Evolutionary conservation across 352 stramenopile genomes (phyloP).

Genomic region (Pythium aquatile): DNA sequence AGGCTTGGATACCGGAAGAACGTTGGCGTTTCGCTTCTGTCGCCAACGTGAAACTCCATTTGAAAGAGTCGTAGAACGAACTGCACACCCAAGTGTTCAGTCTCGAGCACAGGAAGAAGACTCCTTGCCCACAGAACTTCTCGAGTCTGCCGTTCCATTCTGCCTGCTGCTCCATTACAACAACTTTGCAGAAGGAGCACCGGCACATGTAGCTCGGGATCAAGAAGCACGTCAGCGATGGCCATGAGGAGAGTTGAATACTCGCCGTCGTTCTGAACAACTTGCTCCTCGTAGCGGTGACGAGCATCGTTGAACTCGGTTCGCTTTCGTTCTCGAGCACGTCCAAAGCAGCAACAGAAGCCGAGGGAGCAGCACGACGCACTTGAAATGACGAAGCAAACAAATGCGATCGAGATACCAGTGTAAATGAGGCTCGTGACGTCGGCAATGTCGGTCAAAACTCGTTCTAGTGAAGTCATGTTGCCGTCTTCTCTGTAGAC

Average conservation of each 20-base stretch:
- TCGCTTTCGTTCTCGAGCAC: conserved; percentile 38
- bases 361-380: conserved; percentile 40
- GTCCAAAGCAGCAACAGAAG: conserved; percentile 60
- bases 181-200: background rate
- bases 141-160: conserved; percentile 10
- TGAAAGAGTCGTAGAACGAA: conserved; percentile 52
- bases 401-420: conserved; percentile 24
- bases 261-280: conserved; percentile 70
- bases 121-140: conserved; percentile 38
- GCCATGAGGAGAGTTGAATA: conserved; percentile 63
- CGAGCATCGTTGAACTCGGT: conserved; percentile 40
- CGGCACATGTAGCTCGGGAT: conserved; percentile 27
- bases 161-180: conserved; percentile 5
- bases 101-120: conserved; percentile 49
- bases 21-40: background rate
- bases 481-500: conserved; percentile 8
- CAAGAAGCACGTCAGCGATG: conserved; percentile 43
- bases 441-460: conserved; percentile 34
- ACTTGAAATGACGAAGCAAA: conserved; percentile 53
- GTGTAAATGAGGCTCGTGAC: conserved; percentile 32
- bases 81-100: conserved; percentile 39
- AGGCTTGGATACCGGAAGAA: conserved; percentile 38
- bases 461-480: conserved; percentile 21
- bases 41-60: conserved; percentile 26
- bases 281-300: conserved; percentile 38